A percentile compares a stretch with the other conserved stretches of the same genome.
phyloP scores from a whole-genome alignment of 257 asterid genomes.

The Solanum paucissectum region DNA sequence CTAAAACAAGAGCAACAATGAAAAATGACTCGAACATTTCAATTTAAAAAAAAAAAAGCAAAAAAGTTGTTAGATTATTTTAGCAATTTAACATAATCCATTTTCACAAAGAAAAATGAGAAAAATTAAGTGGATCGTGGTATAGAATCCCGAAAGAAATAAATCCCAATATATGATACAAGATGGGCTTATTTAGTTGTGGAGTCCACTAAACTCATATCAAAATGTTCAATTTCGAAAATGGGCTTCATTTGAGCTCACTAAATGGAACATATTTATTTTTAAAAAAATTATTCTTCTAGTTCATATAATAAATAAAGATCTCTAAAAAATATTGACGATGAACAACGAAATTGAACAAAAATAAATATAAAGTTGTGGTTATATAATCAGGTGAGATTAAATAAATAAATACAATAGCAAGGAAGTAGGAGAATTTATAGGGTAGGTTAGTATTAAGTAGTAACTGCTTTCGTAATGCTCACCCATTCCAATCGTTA shows the following conservation, averaged over 20 bases:
- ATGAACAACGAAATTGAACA: not conserved
- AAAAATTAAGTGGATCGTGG: not conserved
- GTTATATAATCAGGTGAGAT: not conserved
- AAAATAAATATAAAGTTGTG: not conserved
- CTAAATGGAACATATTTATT: not conserved
- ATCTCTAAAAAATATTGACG: not conserved
- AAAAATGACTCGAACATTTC: too few relatives aligned
- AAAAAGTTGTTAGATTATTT: too few relatives aligned
- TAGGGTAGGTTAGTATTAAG: not conserved
- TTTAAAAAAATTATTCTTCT: not conserved
- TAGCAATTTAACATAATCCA: not conserved
- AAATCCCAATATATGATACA: not conserved
- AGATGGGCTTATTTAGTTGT: not conserved
- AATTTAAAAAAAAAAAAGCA: too few relatives aligned
- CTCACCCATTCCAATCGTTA: too few relatives aligned
- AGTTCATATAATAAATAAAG: not conserved
- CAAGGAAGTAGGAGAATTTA: not conserved
- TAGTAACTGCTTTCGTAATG: too few relatives aligned
- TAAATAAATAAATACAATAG: not conserved
- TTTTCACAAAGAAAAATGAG: not conserved
- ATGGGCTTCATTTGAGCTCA: not conserved
- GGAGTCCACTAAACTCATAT: not conserved
- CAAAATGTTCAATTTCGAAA: not conserved
- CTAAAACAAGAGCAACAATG: too few relatives aligned
- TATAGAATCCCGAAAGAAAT: not conserved